phyloP scores from a whole-genome alignment of 176 grass and related monocot genomes.

The Alopecurus myosuroides region DNA sequence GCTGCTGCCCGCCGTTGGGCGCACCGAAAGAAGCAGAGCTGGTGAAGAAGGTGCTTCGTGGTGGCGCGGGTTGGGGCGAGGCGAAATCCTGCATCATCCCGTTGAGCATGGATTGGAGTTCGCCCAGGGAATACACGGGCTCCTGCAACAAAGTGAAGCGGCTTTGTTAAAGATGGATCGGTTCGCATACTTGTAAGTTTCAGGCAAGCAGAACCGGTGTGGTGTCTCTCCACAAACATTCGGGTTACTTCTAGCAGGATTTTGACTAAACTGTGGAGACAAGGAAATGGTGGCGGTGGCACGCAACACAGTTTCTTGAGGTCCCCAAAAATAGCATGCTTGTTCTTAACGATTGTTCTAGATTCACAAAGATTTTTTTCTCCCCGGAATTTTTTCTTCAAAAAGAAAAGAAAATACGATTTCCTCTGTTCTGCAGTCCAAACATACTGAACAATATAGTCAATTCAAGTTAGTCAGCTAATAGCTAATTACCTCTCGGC shows the following conservation, averaged over 20 bases:
- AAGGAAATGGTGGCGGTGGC: background rate
- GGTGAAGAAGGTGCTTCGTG: constrained; percentile 7
- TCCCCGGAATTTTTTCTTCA: background rate
- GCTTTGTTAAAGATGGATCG: background rate
- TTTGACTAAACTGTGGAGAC: background rate
- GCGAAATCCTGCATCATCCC: constrained; percentile 58
- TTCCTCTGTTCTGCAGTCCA: background rate
- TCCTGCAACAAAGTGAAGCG: constrained; percentile 27
- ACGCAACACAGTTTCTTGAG: background rate
- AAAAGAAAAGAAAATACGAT: background rate
- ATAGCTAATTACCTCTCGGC: constrained; percentile 54
- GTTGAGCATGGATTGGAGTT: constrained; percentile 65
- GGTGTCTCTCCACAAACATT: background rate
- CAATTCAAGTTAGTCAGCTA: background rate
- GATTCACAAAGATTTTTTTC: background rate
- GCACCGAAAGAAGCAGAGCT: background rate
- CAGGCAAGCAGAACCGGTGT: background rate
- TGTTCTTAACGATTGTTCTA: background rate
- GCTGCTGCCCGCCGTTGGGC: background rate
- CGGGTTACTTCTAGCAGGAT: background rate
- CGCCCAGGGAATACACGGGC: constrained; percentile 45
- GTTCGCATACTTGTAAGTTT: background rate
- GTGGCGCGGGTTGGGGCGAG: background rate
- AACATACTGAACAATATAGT: background rate
- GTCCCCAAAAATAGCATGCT: background rate